These are phyloP conservation scores for Pythium aphanidermatum DNA, from an alignment of 352 stramenopile species.

Conservation along the genomic window DNA sequence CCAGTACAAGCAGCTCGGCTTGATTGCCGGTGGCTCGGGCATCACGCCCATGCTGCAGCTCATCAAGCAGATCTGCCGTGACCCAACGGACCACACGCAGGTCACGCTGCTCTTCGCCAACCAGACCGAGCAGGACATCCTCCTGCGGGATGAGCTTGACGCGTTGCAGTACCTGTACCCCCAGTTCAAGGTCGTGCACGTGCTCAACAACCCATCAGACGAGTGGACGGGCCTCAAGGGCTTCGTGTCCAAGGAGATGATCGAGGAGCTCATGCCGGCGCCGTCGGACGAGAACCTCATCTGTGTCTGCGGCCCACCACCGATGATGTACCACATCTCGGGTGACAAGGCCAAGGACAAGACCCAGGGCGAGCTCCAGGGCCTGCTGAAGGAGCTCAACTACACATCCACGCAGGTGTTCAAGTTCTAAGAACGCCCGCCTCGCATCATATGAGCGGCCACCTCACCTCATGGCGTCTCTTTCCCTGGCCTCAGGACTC, in stretches of 20 bases:
- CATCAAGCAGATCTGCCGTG: constrained; percentile 76
- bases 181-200: constrained; percentile 68
- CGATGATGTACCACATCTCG: constrained; percentile 88
- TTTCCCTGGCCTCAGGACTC: no score
- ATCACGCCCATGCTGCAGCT: constrained; percentile 90
- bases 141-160: constrained; percentile 83
- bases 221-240: constrained; percentile 63
- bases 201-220: constrained; percentile 64
- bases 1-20: constrained; percentile 84
- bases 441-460: not conserved
- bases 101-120: constrained; percentile 29
- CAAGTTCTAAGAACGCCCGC: constrained; percentile 59
- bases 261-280: constrained; percentile 73
- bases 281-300: constrained; percentile 78
- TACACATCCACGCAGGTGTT: constrained; percentile 79
- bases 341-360: constrained; percentile 84
- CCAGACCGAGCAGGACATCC: constrained; percentile 83
- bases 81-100: constrained; percentile 28
- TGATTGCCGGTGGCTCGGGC: constrained; percentile 88
- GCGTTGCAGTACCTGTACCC: constrained; percentile 77
- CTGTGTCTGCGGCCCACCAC: constrained; percentile 84
- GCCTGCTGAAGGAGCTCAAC: constrained; percentile 77
- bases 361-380: constrained; percentile 78
- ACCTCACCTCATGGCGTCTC: no score
- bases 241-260: constrained; percentile 80